These are phyloP conservation scores for Dendrobium nobile DNA, from an alignment of 106 monocot species.

Conservation along the genomic window DNA sequence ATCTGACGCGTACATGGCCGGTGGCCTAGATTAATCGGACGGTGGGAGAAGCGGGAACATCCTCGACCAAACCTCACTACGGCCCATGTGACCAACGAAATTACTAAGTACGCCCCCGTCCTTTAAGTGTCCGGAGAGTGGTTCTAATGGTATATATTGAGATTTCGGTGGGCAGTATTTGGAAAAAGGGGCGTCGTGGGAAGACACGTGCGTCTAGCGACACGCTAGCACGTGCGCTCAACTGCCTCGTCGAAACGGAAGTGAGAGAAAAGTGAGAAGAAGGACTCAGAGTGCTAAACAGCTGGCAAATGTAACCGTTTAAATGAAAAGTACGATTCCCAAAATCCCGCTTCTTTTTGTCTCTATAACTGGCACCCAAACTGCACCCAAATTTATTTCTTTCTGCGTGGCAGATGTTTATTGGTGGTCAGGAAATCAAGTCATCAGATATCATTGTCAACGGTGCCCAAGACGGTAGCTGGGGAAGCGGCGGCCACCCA, in stretches of 20 bases:
- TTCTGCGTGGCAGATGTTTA: neutral
- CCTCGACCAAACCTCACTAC: conserved; percentile 3
- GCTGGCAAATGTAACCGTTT: conserved; percentile 2
- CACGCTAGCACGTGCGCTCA: conserved; percentile 1
- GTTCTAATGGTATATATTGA: neutral
- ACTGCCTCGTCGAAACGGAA: neutral
- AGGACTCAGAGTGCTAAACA: neutral
- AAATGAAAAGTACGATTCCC: conserved; percentile 1
- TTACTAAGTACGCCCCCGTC: conserved; percentile 1
- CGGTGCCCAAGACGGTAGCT: neutral
- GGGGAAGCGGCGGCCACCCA: too few species aligned
- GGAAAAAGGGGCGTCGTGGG: neutral
- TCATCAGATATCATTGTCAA: neutral
- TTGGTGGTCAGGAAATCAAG: neutral
- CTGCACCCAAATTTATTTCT: neutral
- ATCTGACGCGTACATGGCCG: neutral
- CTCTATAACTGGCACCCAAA: neutral
- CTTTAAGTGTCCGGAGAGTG: neutral
- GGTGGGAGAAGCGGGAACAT: neutral
- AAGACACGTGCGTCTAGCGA: neutral
- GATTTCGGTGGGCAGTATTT: neutral
- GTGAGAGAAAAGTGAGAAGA: neutral
- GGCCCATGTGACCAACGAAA: neutral
- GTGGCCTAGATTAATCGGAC: neutral
- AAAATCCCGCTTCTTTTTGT: neutral